phyloP scores from a whole-genome alignment of 2,329 filamentous ascomycete genomes.

The Colletotrichum zoysiae region DNA sequence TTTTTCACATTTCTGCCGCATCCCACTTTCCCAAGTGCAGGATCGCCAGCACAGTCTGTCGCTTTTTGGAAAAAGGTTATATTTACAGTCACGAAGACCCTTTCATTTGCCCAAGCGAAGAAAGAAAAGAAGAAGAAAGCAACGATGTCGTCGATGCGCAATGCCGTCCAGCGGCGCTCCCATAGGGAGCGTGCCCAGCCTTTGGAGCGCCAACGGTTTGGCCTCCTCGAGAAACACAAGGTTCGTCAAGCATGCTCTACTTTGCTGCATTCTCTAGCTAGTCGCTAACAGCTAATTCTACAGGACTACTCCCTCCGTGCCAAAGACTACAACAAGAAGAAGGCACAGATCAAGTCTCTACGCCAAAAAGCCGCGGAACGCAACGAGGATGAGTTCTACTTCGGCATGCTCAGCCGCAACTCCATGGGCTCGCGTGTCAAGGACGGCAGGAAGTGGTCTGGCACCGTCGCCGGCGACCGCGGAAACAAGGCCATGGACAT shows the following conservation, averaged over 20 bases:
- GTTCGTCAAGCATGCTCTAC: constrained; percentile 54
- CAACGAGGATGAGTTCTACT: constrained; percentile 81
- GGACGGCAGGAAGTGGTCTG: constrained; percentile 65
- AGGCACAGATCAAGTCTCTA: constrained; percentile 69
- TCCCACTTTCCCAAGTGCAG: constrained; percentile 34
- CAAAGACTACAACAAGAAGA: constrained; percentile 75
- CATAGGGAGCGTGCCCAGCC: constrained; percentile 94
- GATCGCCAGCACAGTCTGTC: constrained; percentile 11
- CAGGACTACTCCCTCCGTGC: constrained; percentile 75
- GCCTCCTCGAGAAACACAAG: constrained; percentile 96
- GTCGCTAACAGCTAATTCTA: constrained; percentile 12
- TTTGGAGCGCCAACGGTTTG: constrained; percentile 84
- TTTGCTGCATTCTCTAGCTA: background rate
- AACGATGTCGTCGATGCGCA: constrained; percentile 67
- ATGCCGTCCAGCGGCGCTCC: constrained; percentile 81
- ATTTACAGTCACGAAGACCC: background rate
- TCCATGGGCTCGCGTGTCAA: constrained; percentile 65
- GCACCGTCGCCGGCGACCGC: constrained; percentile 69
- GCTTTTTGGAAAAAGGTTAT: constrained; percentile 4
- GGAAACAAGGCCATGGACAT: constrained; percentile 67
- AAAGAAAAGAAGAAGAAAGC: background rate
- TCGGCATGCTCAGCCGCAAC: constrained; percentile 74
- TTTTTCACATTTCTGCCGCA: constrained; percentile 43
- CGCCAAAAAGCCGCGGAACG: constrained; percentile 72
- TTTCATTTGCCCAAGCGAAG: background rate